Evolutionary conservation across 176 grass and related monocot genomes (phyloP).

Genomic region (Miscanthus lutarioriparius): DNA sequence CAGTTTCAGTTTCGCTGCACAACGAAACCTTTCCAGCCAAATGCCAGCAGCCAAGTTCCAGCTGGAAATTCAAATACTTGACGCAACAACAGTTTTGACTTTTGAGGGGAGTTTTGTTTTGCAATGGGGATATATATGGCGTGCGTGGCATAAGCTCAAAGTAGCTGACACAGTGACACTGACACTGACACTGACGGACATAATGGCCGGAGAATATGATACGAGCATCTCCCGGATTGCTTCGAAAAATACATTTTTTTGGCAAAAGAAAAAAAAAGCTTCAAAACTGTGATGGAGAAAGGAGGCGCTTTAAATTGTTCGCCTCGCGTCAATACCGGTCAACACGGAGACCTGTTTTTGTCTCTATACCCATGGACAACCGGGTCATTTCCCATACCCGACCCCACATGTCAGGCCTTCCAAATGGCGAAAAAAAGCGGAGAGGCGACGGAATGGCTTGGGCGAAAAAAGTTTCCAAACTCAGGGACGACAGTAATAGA

Average conservation of each 20-base stretch:
- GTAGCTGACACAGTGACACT: neutral
- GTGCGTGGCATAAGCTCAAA: too few species aligned
- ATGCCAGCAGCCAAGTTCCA: too few species aligned
- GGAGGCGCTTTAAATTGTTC: constrained; percentile 63
- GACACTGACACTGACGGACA: constrained; percentile 8
- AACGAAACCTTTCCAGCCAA: too few species aligned
- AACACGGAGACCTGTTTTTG: too few species aligned
- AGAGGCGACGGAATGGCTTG: too few species aligned
- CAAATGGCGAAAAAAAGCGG: too few species aligned
- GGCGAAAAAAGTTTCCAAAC: too few species aligned
- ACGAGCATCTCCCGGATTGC: constrained; percentile 30
- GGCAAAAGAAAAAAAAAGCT: constrained; percentile 6
- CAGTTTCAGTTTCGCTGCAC: neutral
- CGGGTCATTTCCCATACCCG: too few species aligned
- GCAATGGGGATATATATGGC: too few species aligned
- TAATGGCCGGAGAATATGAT: constrained; percentile 31
- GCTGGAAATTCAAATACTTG: neutral
- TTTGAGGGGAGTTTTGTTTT: neutral
- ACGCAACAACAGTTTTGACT: neutral
- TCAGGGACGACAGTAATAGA: too few species aligned
- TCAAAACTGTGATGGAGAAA: constrained; percentile 28
- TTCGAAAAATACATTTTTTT: constrained; percentile 15
- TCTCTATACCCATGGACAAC: too few species aligned
- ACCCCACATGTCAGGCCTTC: too few species aligned
- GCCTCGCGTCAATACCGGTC: constrained; percentile 43